Evolutionary conservation across 352 stramenopile species (phyloP).

Genomic region (Phytopythium delawarense): DNA sequence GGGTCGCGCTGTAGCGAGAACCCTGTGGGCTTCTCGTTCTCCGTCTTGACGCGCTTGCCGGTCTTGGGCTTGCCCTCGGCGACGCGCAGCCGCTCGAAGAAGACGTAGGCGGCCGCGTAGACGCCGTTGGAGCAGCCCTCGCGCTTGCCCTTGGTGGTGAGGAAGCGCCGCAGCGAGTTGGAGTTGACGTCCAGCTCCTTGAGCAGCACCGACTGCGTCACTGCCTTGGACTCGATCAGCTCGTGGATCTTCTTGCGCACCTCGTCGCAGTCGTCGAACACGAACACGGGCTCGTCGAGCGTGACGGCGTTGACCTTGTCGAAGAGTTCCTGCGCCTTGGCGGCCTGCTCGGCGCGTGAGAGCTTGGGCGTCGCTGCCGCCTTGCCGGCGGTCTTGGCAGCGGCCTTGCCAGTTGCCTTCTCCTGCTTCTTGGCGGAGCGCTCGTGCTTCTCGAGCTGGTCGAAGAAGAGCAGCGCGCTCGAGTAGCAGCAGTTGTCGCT

Average conservation of each 20-base stretch:
- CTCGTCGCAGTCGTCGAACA: constrained; percentile 56
- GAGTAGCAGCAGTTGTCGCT: constrained; percentile 40
- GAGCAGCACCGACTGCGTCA: constrained; percentile 40
- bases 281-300: constrained; percentile 32
- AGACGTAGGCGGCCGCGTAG: constrained; percentile 41
- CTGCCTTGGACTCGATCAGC: constrained; percentile 26
- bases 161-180: constrained; percentile 45
- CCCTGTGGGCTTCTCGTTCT: constrained; percentile 9
- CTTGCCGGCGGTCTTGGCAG: not conserved
- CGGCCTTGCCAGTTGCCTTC: not conserved
- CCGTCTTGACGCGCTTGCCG: constrained; percentile 36
- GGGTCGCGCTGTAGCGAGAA: constrained; percentile 1
- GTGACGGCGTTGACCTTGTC: constrained; percentile 31
- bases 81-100: constrained; percentile 58
- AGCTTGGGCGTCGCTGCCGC: constrained; percentile 2
- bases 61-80: constrained; percentile 34
- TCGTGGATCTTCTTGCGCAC: constrained; percentile 46
- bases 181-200: constrained; percentile 34
- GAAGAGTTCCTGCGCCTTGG: constrained; percentile 26
- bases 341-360: constrained; percentile 24
- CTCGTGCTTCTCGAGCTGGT: constrained; percentile 25
- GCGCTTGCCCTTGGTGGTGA: constrained; percentile 40
- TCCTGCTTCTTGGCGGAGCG: constrained; percentile 18
- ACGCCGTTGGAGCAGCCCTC: constrained; percentile 46
- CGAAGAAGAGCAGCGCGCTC: constrained; percentile 35